phyloP scores from a whole-genome alignment of 306 rosid genomes.

The Gleditsia sinensis region DNA sequence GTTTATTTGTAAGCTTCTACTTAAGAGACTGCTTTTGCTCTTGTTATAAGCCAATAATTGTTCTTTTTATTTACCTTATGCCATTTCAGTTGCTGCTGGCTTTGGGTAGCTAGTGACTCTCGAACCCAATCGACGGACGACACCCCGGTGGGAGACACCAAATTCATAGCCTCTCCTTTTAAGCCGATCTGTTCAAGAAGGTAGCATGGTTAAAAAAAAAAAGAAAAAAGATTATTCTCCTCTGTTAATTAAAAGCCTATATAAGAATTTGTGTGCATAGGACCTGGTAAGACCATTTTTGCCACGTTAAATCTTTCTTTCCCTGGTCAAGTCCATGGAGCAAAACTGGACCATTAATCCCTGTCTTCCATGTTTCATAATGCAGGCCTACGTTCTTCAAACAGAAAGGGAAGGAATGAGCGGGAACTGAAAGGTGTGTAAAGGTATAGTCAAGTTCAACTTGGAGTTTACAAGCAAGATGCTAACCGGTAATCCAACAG shows the following conservation, averaged over 20 bases:
- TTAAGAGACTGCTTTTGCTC: background rate
- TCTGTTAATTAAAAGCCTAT: too few relatives aligned
- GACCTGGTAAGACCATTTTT: conserved; percentile 95
- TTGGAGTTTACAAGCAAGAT: conserved; percentile 30
- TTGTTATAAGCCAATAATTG: background rate
- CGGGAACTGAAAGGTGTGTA: too few relatives aligned
- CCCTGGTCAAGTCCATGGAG: conserved; percentile 76
- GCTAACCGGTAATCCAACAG: conserved; percentile 92
- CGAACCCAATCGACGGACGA: conserved; percentile 75
- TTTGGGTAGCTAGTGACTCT: conserved; percentile 53
- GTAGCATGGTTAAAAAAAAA: background rate
- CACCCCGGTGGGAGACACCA: conserved; percentile 71
- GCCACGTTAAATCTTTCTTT: conserved; percentile 65
- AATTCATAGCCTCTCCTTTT: conserved; percentile 80
- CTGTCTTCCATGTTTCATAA: conserved; percentile 79
- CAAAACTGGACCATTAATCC: conserved; percentile 79
- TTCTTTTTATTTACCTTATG: conserved; percentile 55
- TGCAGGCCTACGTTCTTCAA: conserved; percentile 78
- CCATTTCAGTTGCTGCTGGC: conserved; percentile 79
- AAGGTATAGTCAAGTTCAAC: too few relatives aligned
- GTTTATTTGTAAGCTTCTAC: conserved; percentile 7
- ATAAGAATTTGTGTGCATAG: background rate
- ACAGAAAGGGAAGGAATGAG: conserved; percentile 12
- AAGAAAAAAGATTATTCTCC: too few relatives aligned
- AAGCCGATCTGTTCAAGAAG: conserved; percentile 71